Base-by-base conservation (phyloP, 2,329 filamentous ascomycete genomes). In the Fusarium neocosmosporiellum region DNA sequence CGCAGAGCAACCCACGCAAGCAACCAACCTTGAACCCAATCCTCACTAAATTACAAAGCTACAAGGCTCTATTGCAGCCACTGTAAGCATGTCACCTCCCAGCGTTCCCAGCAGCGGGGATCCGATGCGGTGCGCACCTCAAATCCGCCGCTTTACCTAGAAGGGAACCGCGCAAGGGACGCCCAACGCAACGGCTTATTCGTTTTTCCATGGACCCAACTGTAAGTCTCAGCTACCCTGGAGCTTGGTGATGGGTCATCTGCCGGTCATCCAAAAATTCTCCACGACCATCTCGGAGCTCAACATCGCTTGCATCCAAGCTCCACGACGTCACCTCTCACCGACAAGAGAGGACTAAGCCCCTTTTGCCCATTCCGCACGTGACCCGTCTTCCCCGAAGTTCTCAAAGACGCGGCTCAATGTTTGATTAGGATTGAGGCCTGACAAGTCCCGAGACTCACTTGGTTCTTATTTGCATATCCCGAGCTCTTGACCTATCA, bases 41-140 rank as follows among this genome's bases (percentile, higher is more conserved):
- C 22, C 14, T 43, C 34, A 55, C 60, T 55, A 54, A 55, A n/a
- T 43, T 39, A 54, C 37, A 41, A 31, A 31, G 34, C 39, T 36
- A 60, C 41, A 54, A 27, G 33, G 34, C 66, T 50, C 57, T 73
- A 67, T 67, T 53, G 55, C 54, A 70, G 70, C 66, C 62, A 70
- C 66, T 70, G 57, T 33, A 57, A 62, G 59, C 50, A 73, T 71
- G 67, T 67, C 63, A 71, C 34, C 48, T 63, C 31, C 54, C 50
- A 62, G 59, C 60, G 59, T 46, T 69, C 57, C 58, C 46, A 60
- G 33, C 41, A 59, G 61, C 37, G 50, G 60, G 59, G 70, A 73
- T 71, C 70, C 53, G 70, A 73, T 73, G 70, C 67, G 63, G 67
- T 73, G 59, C 70, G 50, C 62, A 16, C 48, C 55, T 46, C 63